Evolutionary conservation across 169 alveolate species (phyloP), one percentile per base, ranked within the genome.

Genomic region (Plasmodium knowlesi): DNA sequence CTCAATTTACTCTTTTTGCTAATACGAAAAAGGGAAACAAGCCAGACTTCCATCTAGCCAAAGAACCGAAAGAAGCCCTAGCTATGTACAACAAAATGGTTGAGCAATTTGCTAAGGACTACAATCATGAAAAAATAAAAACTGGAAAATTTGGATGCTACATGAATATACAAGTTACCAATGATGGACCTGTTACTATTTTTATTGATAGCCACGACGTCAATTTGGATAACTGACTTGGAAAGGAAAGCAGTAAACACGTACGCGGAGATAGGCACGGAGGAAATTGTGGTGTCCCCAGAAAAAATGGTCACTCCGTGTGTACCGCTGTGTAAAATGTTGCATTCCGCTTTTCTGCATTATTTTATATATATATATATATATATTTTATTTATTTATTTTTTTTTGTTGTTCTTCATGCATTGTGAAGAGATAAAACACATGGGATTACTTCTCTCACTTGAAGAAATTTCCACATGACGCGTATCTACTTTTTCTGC

Each of bases 131-230:
- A 8, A 88, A 88, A 88, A 88, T 88, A 2, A 76, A 88, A 88
- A 97, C 61, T 92, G 96, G 95, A 93, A 94, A 84, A 93, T 98
- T 98, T 93, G 98, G 99, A 32, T 95, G 96, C 57, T 95, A 97
- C 76, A 98, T 98, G 99, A 85, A 96, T 41, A 96, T 98, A 32
- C 97, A 97, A 16, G 95, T 97, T 22, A 97, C 95, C 14, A 95
- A 97, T 92, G 99, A 98, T 96, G 99, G 99, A 0, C 99, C 99
- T 46, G 99, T 98, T 16, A 98, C 99, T 46, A 94, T 98, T 41
- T 61, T 76, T 19, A 25, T 96, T 53, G 97, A 96, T 32, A 92
- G 92, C 25, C 94, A 84, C 82, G 94, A 88, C 61, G 76, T 88
- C 19, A 88, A 76, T 76, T 43, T 88, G 22, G 43, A 12, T 32